Evolutionary conservation across 768 basidiomycete species (phyloP).

Genomic region (Lactarius akahatsu): DNA sequence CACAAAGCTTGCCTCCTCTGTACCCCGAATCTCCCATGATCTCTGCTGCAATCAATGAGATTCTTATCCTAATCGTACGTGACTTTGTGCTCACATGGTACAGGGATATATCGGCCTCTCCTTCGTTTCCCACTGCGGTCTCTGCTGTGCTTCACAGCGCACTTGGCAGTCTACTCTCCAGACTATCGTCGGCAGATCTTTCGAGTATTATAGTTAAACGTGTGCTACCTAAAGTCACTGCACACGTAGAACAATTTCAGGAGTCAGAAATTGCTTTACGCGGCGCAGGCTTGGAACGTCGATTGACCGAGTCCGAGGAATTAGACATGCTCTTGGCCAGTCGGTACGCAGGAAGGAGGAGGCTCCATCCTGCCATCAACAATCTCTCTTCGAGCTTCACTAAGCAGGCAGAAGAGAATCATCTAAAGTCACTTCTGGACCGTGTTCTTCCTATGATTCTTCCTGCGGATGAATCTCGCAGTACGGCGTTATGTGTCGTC

Average conservation of each 20-base stretch:
- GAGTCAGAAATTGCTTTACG: constrained; percentile 85
- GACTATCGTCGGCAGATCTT: constrained; percentile 62
- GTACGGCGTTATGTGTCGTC: constrained; percentile 67
- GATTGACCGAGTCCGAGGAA: constrained; percentile 86
- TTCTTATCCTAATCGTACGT: constrained; percentile 75
- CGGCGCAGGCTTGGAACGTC: constrained; percentile 77
- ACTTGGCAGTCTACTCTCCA: constrained; percentile 55
- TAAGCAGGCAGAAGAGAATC: constrained; percentile 84
- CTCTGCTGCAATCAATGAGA: constrained; percentile 72
- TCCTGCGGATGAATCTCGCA: constrained; percentile 71
- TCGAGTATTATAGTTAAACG: constrained; percentile 76
- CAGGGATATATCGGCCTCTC: constrained; percentile 76
- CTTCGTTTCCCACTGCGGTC: constrained; percentile 85
- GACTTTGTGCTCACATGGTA: constrained; percentile 95
- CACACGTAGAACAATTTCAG: constrained; percentile 87
- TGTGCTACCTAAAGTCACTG: constrained; percentile 84
- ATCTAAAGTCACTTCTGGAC: constrained; percentile 71
- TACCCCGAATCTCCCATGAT: constrained; percentile 62
- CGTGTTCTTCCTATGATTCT: constrained; percentile 69
- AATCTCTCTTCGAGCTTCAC: constrained; percentile 88
- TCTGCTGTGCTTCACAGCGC: constrained; percentile 70
- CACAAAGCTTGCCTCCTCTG: constrained; percentile 65
- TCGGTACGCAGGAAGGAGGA: constrained; percentile 69
- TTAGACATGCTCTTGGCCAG: constrained; percentile 83
- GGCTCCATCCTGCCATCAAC: constrained; percentile 81